Evolutionary conservation across 2,329 filamentous ascomycete species (phyloP), one percentile per base, ranked within the genome.

Genomic region (Blastomyces silverae): DNA sequence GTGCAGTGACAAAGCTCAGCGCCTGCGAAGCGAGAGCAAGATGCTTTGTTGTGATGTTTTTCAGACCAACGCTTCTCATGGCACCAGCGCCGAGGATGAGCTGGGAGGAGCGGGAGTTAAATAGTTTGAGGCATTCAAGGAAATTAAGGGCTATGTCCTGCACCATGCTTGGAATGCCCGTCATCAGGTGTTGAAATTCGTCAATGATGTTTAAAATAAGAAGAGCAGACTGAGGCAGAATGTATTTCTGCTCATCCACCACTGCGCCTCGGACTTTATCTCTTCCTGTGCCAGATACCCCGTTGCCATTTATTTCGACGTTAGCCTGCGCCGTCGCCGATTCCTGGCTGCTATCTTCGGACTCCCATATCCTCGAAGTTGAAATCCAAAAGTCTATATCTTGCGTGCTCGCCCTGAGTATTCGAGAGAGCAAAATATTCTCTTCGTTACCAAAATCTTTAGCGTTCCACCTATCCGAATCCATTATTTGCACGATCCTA

Each of bases 41-140:
- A 77, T 99, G 93, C 71, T 94, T 94, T 0, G 94, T 96, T 0
- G 91, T 96, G 74, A 99, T 99, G 72, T 97, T 97, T 75, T 92
- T 96, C 25, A 99, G 81, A 0, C 93, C 93, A 0, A 92, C 94
- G 31, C 89, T 92, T 46, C 87, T 84, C 5, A 91, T 97, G 3
- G 94, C 94, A 4, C 94, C 94, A 1, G 94, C 94, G 0, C 94
- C 94, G 7, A 99, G 86, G 68, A 99, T 97, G 65, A 99, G 84
- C 74, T 99, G 94, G n/a, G 90, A 95, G 65, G 92, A 92, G 25
- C 94, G 89, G 2, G 92, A 97, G 76, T 99, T 97, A 82, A 97
- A 99, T 3, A 96, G 83, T 69, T 94, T 90, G 17, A 97, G 83
- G 73, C 95, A 96, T 28, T 94, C 88, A 53, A 97, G 81, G 13